Base-by-base conservation (phyloP, 139 green algal species). In the Coelastrella sp. region DNA sequence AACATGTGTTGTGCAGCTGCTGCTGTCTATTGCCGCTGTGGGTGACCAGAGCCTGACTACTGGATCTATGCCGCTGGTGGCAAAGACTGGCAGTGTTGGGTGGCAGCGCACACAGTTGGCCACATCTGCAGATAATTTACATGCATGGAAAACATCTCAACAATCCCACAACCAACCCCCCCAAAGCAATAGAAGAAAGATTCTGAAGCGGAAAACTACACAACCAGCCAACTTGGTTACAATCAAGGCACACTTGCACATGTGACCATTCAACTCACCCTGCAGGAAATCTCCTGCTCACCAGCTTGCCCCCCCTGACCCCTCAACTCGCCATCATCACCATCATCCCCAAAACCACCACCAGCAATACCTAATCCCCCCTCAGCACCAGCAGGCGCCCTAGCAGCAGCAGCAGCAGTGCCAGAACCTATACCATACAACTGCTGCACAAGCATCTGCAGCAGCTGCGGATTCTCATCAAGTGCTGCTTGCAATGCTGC, bases 1-100 rank as follows among this genome's bases (percentile, higher is more conserved):
- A n/a, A 92, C 73, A 7, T 90, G 27, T 9, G 78, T 51, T 1
- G 30, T 41, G 43, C 57, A 30, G 57, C 76, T 67, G 76, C 76
- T 72, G 74, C 17, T 71, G 15, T 86, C 83, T 7, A 48, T 27
- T 30, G 30, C 5, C 50, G 37, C 37, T 48, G 30, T 51, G 4
- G 91, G 89, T 0, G 37, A 67, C 92, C 92, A 95, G 66, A 96
- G 81, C 43, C 88, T 83, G 15, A 98, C 80, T 1, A 92, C 90
- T 30, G 60, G 57, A 86, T 98, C 95, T 37, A 98, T 96, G 81
- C 95, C 95, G 48, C 87, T 94, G 40, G 95, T 98, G 41, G 95
- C 95, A 17, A 98, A 85, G 43, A 97, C 81, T 0, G 93, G 89
- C 69, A 92, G 84, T n/a, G 72, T 86, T 11, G 95, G 95, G 90